These are phyloP conservation scores for Ilex aquifolium DNA, from an alignment of 257 asterid species.

Conservation along the genomic window DNA sequence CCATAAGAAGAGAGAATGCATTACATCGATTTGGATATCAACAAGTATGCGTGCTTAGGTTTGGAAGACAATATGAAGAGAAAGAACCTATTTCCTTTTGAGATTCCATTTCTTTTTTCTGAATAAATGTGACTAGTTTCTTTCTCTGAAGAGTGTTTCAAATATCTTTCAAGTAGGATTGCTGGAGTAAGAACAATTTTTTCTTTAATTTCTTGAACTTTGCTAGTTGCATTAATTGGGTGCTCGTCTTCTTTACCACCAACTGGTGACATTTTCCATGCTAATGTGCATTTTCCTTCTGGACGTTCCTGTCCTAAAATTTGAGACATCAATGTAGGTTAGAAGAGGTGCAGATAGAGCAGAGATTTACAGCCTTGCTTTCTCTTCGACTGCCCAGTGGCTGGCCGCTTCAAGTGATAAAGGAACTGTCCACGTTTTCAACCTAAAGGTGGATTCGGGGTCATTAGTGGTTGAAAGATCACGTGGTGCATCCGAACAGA, in stretches of 20 bases:
- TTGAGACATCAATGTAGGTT: slow-evolving; percentile 45
- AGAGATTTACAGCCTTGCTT: slow-evolving; percentile 78
- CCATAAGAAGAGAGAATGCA: too few relatives aligned
- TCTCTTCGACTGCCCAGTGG: slow-evolving; percentile 84
- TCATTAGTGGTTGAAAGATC: slow-evolving; percentile 46
- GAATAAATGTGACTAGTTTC: too few relatives aligned
- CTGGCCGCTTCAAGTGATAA: slow-evolving; percentile 94
- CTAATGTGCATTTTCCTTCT: background rate
- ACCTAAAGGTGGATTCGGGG: slow-evolving; percentile 65
- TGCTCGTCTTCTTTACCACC: background rate
- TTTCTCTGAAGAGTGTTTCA: too few relatives aligned
- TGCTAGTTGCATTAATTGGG: background rate
- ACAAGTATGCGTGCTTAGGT: too few relatives aligned
- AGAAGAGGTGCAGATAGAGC: slow-evolving; percentile 99
- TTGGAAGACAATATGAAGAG: too few relatives aligned
- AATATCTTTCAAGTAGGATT: too few relatives aligned
- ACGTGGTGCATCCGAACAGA: slow-evolving; percentile 39
- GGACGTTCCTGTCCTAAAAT: background rate
- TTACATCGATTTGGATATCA: too few relatives aligned
- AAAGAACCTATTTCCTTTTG: too few relatives aligned
- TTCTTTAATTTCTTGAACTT: background rate
- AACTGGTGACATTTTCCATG: too few relatives aligned
- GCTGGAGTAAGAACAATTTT: too few relatives aligned
- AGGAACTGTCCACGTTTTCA: slow-evolving; percentile 88
- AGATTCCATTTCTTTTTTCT: too few relatives aligned